phyloP scores from a whole-genome alignment of 208 protist species.

The Wallacemonas rigidus region DNA sequence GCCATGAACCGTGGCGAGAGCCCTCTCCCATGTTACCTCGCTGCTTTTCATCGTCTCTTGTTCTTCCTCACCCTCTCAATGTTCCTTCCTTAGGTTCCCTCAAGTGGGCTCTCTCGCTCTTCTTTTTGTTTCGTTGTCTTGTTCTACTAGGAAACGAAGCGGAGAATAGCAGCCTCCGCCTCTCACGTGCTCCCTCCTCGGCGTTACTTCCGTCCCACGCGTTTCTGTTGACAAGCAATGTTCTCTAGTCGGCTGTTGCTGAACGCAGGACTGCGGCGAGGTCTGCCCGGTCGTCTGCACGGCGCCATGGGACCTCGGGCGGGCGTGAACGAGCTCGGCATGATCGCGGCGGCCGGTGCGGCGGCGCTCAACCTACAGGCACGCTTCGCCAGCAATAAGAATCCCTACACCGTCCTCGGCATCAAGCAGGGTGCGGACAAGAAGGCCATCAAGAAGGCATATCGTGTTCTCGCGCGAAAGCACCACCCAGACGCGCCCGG shows the following conservation, averaged over 20 bases:
- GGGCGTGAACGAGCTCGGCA: slow-evolving; percentile 1
- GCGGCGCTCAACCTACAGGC: slow-evolving; percentile 21
- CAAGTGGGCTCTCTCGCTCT: neutral
- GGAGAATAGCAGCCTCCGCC: too few relatives aligned
- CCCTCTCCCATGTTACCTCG: neutral
- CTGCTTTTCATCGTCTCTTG: slow-evolving; percentile 14
- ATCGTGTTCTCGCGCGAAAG: slow-evolving; percentile 85
- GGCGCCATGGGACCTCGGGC: neutral
- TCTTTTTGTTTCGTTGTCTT: slow-evolving; percentile 18
- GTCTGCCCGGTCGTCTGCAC: slow-evolving; percentile 7
- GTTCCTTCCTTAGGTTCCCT: too few relatives aligned
- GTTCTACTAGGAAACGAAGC: too few relatives aligned
- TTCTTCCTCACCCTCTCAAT: neutral
- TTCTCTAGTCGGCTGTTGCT: slow-evolving; percentile 18
- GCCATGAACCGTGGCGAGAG: too few relatives aligned
- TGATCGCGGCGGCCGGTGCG: slow-evolving; percentile 13
- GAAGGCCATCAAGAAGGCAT: slow-evolving; percentile 90
- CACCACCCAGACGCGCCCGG: slow-evolving; percentile 91
- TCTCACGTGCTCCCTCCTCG: too few relatives aligned
- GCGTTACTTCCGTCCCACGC: too few relatives aligned
- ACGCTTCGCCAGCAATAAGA: slow-evolving; percentile 56
- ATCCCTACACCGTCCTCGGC: slow-evolving; percentile 92
- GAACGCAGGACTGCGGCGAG: slow-evolving; percentile 23
- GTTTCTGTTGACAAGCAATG: slow-evolving; percentile 14
- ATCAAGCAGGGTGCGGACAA: slow-evolving; percentile 83